A percentile compares a stretch with the other conserved stretches of the same genome.
Evolutionary conservation across 768 basidiomycete genomes (phyloP).

Genomic region (Naganishia vaughanmartiniae): DNA sequence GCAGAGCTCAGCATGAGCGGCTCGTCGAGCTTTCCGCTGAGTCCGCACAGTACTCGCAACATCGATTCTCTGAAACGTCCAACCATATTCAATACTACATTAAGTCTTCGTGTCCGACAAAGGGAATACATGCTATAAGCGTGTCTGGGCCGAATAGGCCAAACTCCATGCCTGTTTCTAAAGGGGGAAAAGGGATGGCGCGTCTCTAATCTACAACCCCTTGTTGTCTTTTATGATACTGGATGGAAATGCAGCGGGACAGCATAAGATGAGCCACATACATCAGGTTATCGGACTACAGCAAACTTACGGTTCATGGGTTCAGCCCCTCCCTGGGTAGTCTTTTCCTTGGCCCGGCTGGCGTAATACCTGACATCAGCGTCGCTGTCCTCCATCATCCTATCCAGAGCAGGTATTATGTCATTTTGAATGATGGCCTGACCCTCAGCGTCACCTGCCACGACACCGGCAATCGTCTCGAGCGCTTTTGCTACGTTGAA

Average conservation of each 20-base stretch:
- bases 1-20: too few relatives aligned
- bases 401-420: conserved; percentile 78
- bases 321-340: conserved; percentile 31
- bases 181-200: background rate
- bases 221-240: conserved; percentile 21
- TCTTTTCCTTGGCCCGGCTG: conserved; percentile 68
- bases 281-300: background rate
- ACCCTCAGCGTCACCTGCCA: conserved; percentile 64
- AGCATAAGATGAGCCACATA: background rate
- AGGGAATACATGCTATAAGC: conserved; percentile 21
- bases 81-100: conserved; percentile 24
- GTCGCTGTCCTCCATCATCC: conserved; percentile 81
- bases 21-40: too few relatives aligned
- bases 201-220: background rate
- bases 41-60: too few relatives aligned
- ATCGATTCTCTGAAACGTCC: background rate
- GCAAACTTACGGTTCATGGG: conserved; percentile 18
- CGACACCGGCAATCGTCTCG: conserved; percentile 76
- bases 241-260: background rate
- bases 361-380: conserved; percentile 97
- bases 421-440: conserved; percentile 68
- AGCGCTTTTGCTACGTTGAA: conserved; percentile 97
- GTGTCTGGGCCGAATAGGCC: background rate
- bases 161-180: background rate
- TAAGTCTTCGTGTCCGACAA: conserved; percentile 14